Conservation (phyloP, 495 filamentous ascomycete species). For the Talaromyces proteolyticus region DNA sequence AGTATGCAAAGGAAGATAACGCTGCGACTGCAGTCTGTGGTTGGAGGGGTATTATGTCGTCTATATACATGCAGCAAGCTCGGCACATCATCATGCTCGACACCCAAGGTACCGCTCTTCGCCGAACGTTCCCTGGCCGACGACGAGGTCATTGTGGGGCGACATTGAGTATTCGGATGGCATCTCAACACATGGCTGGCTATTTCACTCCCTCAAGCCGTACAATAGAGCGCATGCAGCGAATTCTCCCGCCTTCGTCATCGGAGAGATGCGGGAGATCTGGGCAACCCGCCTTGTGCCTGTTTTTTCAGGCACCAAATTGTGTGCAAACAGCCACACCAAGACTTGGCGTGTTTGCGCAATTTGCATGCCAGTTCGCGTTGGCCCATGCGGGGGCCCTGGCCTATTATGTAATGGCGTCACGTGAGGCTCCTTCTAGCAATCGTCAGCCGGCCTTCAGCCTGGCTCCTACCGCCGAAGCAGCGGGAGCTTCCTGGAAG, state of each 20-base stretch:
- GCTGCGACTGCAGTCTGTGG: background rate
- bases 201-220: background rate
- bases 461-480: background rate
- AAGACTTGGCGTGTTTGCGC: background rate
- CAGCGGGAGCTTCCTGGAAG: slow-evolving; percentile 5
- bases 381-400: background rate
- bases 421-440: slow-evolving; percentile 3
- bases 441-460: background rate
- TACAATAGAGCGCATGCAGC: background rate
- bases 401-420: background rate
- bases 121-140: background rate
- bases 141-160: background rate
- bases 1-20: too few relatives aligned
- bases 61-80: background rate
- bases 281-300: background rate
- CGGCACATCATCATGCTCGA: background rate
- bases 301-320: background rate
- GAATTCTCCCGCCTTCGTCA: slow-evolving; percentile 4
- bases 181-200: background rate
- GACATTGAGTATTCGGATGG: background rate
- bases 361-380: background rate
- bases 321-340: too few relatives aligned
- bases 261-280: slow-evolving; percentile 8
- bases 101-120: background rate
- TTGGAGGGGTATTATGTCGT: background rate